phyloP scores from a whole-genome alignment of 2,329 filamentous ascomycete species.

The Colletotrichum theobromicola region DNA sequence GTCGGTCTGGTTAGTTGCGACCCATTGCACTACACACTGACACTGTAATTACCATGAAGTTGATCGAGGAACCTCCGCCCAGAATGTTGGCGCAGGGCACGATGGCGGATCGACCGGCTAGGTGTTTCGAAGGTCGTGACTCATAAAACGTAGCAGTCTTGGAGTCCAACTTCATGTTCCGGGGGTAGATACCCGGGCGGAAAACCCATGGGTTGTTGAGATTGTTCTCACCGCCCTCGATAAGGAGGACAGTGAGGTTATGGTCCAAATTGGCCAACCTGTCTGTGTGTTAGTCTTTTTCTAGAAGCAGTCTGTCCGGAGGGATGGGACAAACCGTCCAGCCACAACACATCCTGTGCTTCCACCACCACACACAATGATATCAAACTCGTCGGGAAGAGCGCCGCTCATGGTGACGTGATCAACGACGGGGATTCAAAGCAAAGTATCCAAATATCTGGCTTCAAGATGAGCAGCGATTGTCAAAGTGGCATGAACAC shows the following conservation, averaged over 20 bases:
- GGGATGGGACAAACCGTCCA: conserved; percentile 49
- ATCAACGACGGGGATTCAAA: not conserved
- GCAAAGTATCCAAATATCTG: not conserved
- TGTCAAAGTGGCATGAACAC: conserved; percentile 7
- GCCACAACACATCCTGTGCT: conserved; percentile 68
- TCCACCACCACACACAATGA: conserved; percentile 79
- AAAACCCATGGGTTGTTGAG: conserved; percentile 81
- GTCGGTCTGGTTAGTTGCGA: conserved; percentile 13
- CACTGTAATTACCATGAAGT: conserved; percentile 67
- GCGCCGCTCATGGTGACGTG: conserved; percentile 32
- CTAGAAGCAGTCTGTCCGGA: conserved; percentile 34
- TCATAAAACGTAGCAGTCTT: conserved; percentile 85
- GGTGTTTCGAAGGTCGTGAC: conserved; percentile 74
- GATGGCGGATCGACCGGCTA: conserved; percentile 72
- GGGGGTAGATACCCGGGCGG: conserved; percentile 77
- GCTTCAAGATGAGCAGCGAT: not conserved
- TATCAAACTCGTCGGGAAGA: conserved; percentile 79
- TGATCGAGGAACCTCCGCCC: conserved; percentile 76
- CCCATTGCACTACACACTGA: not conserved
- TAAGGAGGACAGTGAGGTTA: conserved; percentile 72
- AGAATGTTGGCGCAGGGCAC: conserved; percentile 78
- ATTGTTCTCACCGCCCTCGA: conserved; percentile 76
- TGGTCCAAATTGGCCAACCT: conserved; percentile 78
- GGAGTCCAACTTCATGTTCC: conserved; percentile 79
- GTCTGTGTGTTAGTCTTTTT: conserved; percentile 39